Evolutionary conservation across 495 filamentous ascomycete species (phyloP), one percentile per base, ranked within the genome.

Genomic region (Penicillium manginii): DNA sequence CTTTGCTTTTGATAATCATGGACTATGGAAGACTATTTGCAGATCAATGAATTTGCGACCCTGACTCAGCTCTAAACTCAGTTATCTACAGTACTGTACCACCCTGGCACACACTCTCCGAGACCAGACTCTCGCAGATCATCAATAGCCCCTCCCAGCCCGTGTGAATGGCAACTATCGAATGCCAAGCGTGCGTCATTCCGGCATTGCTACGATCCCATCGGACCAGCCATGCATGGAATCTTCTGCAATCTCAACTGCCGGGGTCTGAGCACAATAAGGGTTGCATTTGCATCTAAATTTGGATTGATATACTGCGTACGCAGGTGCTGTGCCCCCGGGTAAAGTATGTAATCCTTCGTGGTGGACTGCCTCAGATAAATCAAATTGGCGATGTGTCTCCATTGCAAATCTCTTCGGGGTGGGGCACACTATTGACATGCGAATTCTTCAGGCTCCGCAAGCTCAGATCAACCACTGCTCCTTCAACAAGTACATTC

Each of bases 71-170:
- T 5, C 3, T 26, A 26, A 26, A 26, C 23, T 26, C 23, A 26
- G n/a, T n/a, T n/a, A n/a, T n/a, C n/a, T n/a, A n/a, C n/a, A n/a
- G n/a, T n/a, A n/a, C n/a, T n/a, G n/a, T n/a, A n/a, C n/a, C n/a
- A n/a, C 37, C 37, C 37, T 40, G 7, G 7, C 31, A 5, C 35
- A 37, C 2, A 14, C 35, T 37, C 35, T 2, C 51, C 51, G 26
- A 29, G 26, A 29, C 35, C 2, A 45, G 17, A 33, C 10, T 45
- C 32, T 50, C 54, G 55, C 55, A 50, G 55, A 57, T 57, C 55
- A 18, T 33, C 37, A 57, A 57, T 57, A 57, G 55, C 22, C 3
- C 46, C 46, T 26, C 17, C 2, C 22, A 45, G 9, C 35, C 55
- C 55, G 47, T 14, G 19, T 49, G 9, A 26, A 9, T 18, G 14